Base-by-base conservation (phyloP, 2,329 filamentous ascomycete genomes). In the Colletotrichum orchidophilum region DNA sequence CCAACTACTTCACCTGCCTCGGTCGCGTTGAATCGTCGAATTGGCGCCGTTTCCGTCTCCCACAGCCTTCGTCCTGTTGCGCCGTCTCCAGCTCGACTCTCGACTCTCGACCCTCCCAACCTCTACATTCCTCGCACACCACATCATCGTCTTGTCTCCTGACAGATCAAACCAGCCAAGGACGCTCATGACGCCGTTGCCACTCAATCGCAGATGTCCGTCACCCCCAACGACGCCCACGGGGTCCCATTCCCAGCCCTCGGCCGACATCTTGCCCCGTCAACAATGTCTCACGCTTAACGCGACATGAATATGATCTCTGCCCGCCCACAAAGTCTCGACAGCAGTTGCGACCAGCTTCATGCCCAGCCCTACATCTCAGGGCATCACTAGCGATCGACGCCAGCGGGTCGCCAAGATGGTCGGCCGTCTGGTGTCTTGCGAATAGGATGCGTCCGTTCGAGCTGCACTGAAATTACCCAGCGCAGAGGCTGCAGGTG, bases 231-330 rank as follows among this genome's bases (percentile, higher is more conserved):
- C 52, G 15, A 29, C 24, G 7, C 5, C 27, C 2, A 33, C 27
- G 24, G 33, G 39, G 50, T 27, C 59, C 42, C 46, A 9, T 21
- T 63, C 29, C 42, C 63, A 65, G 65, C 59, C 65, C 1, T 62
- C 65, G 3, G 21, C 24, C 27, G 58, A 55, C 21, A 26, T 54
- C 52, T 26, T 57, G 7, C 29, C 18, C 35, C 24, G 21, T 5
- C 39, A 61, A 13, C 52, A 15, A 18, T 68, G 66, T 68, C 66
- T 68, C 35, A 39, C 12, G 66, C 42, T 42, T 27, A 42, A 64
- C 50, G 35, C 13, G 33, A 31, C 50, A 39, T 31, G 59, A 63
- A 39, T 18, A 35, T 35, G 21, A n/a, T 21, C 35, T 63, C 35
- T 39, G 11, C 39, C 39, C 24, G n/a, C 63, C 35, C 29, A 27